Conservation (phyloP, 2,329 filamentous ascomycete species). For the Ophioceras dolichostomum region DNA sequence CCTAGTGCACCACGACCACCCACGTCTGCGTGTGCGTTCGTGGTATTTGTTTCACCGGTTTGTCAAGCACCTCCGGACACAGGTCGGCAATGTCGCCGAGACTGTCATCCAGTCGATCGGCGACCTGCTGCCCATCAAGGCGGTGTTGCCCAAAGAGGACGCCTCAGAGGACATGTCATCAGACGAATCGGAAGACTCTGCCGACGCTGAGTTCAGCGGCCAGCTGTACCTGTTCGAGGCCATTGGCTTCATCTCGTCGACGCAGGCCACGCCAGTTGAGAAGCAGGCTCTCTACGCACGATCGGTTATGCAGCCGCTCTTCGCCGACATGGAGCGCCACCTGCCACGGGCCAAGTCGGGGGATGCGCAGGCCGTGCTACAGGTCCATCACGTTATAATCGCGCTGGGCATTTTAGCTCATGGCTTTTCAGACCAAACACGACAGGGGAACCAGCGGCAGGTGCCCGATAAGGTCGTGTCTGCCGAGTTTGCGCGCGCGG, state of each 20-base stretch:
- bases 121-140: constrained; percentile 81
- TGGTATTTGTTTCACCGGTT: constrained; percentile 97
- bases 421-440: constrained; percentile 79
- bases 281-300: constrained; percentile 82
- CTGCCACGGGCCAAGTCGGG: constrained; percentile 64
- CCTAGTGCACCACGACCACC: constrained; percentile 76
- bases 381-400: constrained; percentile 95
- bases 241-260: constrained; percentile 84
- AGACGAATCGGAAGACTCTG: constrained; percentile 78
- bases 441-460: constrained; percentile 34
- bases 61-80: constrained; percentile 72
- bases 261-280: constrained; percentile 60
- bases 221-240: constrained; percentile 93
- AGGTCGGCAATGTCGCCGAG: constrained; percentile 82
- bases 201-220: constrained; percentile 81
- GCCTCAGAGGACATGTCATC: constrained; percentile 80
- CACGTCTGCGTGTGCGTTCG: constrained; percentile 77
- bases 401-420: constrained; percentile 85
- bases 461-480: constrained; percentile 55
- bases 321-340: constrained; percentile 76
- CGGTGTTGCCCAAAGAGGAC: constrained; percentile 68
- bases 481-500: constrained; percentile 72
- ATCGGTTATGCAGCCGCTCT: constrained; percentile 80
- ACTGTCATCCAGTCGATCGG: constrained; percentile 82
- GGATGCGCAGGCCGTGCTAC: constrained; percentile 70